Conservation (phyloP, 768 basidiomycete genomes). For the Xerocomellus chrysenteron region DNA sequence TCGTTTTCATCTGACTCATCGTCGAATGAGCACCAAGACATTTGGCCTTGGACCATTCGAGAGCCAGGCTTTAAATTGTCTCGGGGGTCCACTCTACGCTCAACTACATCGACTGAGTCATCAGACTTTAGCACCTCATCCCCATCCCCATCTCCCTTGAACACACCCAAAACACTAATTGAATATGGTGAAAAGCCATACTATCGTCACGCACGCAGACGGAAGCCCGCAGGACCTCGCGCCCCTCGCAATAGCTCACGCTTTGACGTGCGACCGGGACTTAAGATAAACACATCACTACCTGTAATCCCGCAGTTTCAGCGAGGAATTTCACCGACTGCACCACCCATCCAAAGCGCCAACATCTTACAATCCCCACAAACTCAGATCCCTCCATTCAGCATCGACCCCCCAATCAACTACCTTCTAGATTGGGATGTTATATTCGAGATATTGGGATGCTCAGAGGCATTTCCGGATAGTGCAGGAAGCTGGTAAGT, state of each 20-base stretch:
- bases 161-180: neutral
- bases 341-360: neutral
- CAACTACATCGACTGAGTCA: conserved; percentile 14
- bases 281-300: conserved; percentile 19
- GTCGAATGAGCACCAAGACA: conserved; percentile 12
- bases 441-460: conserved; percentile 31
- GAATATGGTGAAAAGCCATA: conserved; percentile 5
- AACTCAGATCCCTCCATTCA: conserved; percentile 2
- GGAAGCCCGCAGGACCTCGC: conserved; percentile 30
- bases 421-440: conserved; percentile 31
- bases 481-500: conserved; percentile 12
- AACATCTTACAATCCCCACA: neutral
- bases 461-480: conserved; percentile 1
- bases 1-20: conserved; percentile 15
- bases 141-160: conserved; percentile 13
- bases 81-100: conserved; percentile 18
- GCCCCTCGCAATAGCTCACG: conserved; percentile 12
- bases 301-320: conserved; percentile 4
- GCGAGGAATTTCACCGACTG: neutral
- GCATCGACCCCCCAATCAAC: conserved; percentile 14
- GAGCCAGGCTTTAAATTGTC: conserved; percentile 2
- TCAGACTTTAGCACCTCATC: conserved; percentile 12
- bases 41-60: conserved; percentile 18
- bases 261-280: conserved; percentile 11
- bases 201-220: conserved; percentile 10